Conservation (phyloP, 2,329 filamentous ascomycete genomes). For the Didymella sp. region DNA sequence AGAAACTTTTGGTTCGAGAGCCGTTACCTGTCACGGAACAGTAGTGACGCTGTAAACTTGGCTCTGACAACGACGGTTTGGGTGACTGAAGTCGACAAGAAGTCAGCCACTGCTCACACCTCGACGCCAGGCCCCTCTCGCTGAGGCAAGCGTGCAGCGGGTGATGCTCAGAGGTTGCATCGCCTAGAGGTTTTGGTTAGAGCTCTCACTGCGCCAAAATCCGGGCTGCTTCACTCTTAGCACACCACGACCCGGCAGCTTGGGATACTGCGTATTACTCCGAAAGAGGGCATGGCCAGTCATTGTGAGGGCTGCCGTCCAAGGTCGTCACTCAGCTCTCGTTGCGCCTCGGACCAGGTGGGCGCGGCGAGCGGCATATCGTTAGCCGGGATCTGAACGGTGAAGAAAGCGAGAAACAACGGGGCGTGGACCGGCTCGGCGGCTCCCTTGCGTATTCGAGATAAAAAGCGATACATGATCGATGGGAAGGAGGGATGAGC, state of each 20-base stretch:
- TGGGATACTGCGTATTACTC: constrained; percentile 47
- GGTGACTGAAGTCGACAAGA: constrained; percentile 20
- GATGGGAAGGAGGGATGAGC: constrained; percentile 29
- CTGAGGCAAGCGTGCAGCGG: constrained; percentile 25
- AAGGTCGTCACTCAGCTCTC: constrained; percentile 16
- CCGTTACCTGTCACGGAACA: constrained; percentile 48
- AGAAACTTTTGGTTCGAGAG: constrained; percentile 24
- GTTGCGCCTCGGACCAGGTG: constrained; percentile 15
- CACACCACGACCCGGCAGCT: constrained; percentile 39
- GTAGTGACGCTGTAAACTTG: constrained; percentile 26
- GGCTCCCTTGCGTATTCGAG: constrained; percentile 29
- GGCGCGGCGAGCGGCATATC: constrained; percentile 33
- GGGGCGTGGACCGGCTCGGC: constrained; percentile 24
- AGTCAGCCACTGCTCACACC: constrained; percentile 23
- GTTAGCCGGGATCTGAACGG: constrained; percentile 24
- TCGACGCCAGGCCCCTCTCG: constrained; percentile 24
- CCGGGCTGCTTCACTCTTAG: constrained; percentile 35
- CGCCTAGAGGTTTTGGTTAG: constrained; percentile 33
- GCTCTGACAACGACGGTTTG: constrained; percentile 21
- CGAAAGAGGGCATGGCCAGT: constrained; percentile 43
- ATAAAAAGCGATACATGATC: constrained; percentile 26
- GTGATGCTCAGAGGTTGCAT: constrained; percentile 39
- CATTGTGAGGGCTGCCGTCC: constrained; percentile 20
- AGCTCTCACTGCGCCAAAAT: constrained; percentile 39
- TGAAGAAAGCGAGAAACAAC: constrained; percentile 24